Evolutionary conservation across 768 basidiomycete species (phyloP), one percentile per base, ranked within the genome.

Genomic region (Trametes villosa): DNA sequence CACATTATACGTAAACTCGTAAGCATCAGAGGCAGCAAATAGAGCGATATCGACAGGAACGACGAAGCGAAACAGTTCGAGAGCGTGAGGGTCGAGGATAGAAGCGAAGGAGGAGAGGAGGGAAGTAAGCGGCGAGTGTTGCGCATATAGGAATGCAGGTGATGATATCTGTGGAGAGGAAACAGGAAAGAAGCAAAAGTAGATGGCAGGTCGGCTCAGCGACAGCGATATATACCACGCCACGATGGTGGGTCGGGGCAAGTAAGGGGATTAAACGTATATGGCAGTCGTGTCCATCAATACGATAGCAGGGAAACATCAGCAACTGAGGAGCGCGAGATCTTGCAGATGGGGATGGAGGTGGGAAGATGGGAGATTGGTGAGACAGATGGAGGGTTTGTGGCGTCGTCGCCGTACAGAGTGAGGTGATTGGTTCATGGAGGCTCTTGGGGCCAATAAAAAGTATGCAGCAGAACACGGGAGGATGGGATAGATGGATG

Each of bases 391-490:
- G 22, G 50, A 49, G 26, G 42, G 13, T 38, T 57, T 45, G 52
- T 64, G 50, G 58, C 63, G 59, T 65, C 53, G 50, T 54, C 50
- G 57, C 57, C 52, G 53, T 56, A 58, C 36, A 49, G 20, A 49
- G 44, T 44, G 29, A 48, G 50, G 48, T n/a, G 26, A 30, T 33
- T 30, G 53, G 49, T 41, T 30, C 24, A 30, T 53, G 34, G 33
- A 24, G 57, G 57, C 62, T 58, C 50, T 50, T 63, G 53, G 13
- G 31, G 62, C 62, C 57, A 58, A 63, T 63, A 55, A 63, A 58
- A 36, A 57, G 55, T 58, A 24, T 44, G 52, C 31, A 56, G 54
- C 40, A 51, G 29, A 36, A 34, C 30, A n/a, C 27, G 46, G 50
- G 36, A 45, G 22, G 26, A 48, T 45, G 36, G 48, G 52, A 38